A percentile compares a stretch with the other conserved stretches of the same genome.
Conservation (phyloP, 2,329 filamentous ascomycete genomes). For the Lachnellula willkommii region DNA sequence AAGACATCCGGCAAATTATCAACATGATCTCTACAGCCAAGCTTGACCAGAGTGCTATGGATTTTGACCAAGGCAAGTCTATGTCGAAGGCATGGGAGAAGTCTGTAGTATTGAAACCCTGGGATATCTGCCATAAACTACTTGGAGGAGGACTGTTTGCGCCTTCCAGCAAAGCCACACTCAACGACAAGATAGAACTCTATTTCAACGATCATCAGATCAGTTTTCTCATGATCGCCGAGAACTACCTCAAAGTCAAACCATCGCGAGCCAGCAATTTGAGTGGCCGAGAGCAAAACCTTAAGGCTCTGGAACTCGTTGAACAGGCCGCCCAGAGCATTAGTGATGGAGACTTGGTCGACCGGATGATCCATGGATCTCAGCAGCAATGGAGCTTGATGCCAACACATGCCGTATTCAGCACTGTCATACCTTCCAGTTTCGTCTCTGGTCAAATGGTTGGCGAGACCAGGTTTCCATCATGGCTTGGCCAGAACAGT, state of each 20-base stretch:
- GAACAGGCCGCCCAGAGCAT: constrained; percentile 92
- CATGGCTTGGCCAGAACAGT: constrained; percentile 94
- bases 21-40: constrained; percentile 98
- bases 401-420: constrained; percentile 93
- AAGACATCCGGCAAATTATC: constrained; percentile 95
- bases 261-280: constrained; percentile 59
- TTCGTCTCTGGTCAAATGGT: constrained; percentile 75
- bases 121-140: constrained; percentile 96
- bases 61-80: constrained; percentile 78
- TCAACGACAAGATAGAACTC: constrained; percentile 97
- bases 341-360: constrained; percentile 91
- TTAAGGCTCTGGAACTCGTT: constrained; percentile 80
- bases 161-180: constrained; percentile 71
- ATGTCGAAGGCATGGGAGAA: constrained; percentile 99
- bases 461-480: constrained; percentile 69
- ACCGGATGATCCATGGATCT: constrained; percentile 96
- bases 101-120: constrained; percentile 91
- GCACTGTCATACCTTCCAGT: constrained; percentile 85
- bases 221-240: constrained; percentile 94
- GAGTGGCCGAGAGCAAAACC: constrained; percentile 53
- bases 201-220: constrained; percentile 99
- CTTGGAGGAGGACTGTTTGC: constrained; percentile 83
- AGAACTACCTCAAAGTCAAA: constrained; percentile 87
- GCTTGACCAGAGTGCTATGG: constrained; percentile 73
- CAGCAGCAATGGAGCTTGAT: constrained; percentile 99